Conservation (phyloP, 2,329 filamentous ascomycete genomes). For the Bipolaris sorokiniana region DNA sequence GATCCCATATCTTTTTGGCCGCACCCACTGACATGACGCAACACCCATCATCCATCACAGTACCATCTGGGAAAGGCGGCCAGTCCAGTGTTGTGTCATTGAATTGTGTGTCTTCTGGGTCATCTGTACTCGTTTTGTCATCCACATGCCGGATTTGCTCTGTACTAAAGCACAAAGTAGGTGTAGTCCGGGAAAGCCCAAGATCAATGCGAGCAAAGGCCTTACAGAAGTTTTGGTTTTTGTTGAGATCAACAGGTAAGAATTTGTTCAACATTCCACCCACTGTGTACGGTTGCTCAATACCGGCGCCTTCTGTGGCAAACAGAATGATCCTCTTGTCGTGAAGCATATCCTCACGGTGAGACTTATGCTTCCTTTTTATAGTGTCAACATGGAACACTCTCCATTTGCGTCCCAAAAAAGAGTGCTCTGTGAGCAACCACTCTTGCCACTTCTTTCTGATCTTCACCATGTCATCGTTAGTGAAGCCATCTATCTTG, state of each 20-base stretch:
- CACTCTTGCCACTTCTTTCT: constrained; percentile 41
- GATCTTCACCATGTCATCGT: constrained; percentile 23
- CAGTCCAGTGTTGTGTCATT: constrained; percentile 44
- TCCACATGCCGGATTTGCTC: constrained; percentile 43
- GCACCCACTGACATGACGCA: constrained; percentile 67
- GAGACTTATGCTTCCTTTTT: constrained; percentile 41
- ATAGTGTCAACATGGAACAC: constrained; percentile 48
- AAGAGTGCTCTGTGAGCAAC: constrained; percentile 43
- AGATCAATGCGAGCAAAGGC: constrained; percentile 53
- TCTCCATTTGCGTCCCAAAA: constrained; percentile 53
- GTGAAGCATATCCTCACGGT: constrained; percentile 11
- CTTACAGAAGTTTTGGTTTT: constrained; percentile 49
- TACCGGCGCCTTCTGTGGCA: constrained; percentile 41
- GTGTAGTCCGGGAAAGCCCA: constrained; percentile 50
- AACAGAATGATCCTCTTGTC: constrained; percentile 45
- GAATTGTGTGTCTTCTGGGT: constrained; percentile 44
- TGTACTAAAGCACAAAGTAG: constrained; percentile 46
- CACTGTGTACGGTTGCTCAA: constrained; percentile 25
- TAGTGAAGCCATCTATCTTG: constrained; percentile 18
- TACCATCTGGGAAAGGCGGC: constrained; percentile 12
- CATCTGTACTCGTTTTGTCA: constrained; percentile 43
- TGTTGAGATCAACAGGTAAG: constrained; percentile 47
- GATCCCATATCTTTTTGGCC: constrained; percentile 59
- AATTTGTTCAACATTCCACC: constrained; percentile 50
- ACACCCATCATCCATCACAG: constrained; percentile 63